phyloP scores from a whole-genome alignment of 345 rosid genomes.

The Aethionema arabicum region DNA sequence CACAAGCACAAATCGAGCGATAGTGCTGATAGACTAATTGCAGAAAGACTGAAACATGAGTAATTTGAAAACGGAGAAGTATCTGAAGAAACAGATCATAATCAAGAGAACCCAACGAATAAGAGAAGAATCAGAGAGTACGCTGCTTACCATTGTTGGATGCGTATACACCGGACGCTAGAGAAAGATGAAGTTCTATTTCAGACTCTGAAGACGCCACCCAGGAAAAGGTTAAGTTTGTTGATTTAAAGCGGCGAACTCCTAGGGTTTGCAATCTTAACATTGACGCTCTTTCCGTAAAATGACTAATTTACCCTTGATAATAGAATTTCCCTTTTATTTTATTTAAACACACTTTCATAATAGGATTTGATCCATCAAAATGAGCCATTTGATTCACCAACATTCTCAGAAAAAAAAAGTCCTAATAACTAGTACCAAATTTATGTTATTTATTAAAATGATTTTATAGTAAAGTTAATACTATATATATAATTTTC shows the following conservation, averaged over 20 bases:
- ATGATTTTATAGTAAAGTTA: no score
- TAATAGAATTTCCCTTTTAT: neutral
- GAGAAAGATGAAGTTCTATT: constrained; percentile 19
- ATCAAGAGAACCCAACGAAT: neutral
- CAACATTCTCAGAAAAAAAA: no score
- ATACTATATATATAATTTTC: neutral
- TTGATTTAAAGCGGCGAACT: constrained; percentile 18
- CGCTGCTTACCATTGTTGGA: constrained; percentile 31
- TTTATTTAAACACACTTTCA: no score
- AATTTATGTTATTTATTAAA: no score
- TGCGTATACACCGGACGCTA: constrained; percentile 11
- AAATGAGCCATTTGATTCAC: no score
- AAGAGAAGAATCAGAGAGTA: neutral
- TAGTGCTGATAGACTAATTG: neutral
- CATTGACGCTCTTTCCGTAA: neutral
- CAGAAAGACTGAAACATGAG: neutral
- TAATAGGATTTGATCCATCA: no score
- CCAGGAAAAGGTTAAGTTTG: neutral
- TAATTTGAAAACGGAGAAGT: neutral
- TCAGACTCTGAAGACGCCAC: constrained; percentile 26
- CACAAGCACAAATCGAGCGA: no score
- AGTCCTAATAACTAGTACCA: no score
- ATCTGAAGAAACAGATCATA: neutral
- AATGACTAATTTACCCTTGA: constrained; percentile 25
- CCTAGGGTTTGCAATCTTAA: constrained; percentile 22